Conservation (phyloP, 1,284 basidiomycete genomes). For the Cryptococcus maquisensis region DNA sequence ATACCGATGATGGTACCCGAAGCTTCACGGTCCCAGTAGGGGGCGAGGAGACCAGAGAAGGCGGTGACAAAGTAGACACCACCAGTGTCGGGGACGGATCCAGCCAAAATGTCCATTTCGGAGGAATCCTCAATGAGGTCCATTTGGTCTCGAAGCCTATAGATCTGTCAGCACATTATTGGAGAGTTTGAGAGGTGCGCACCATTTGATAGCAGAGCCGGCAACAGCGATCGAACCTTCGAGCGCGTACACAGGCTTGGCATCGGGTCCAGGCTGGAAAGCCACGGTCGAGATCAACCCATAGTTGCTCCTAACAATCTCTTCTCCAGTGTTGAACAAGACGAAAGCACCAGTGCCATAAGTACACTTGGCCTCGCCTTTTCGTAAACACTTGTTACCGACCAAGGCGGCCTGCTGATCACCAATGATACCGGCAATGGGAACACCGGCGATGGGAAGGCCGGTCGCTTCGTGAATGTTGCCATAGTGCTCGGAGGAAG, state of each 20-base stretch:
- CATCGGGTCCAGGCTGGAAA: constrained; percentile 79
- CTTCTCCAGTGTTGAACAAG: constrained; percentile 80
- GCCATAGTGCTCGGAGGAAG: constrained; percentile 89
- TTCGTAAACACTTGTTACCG: constrained; percentile 85
- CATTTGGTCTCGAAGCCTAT: constrained; percentile 82
- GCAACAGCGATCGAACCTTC: constrained; percentile 95
- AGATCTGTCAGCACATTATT: constrained; percentile 3
- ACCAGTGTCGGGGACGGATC: constrained; percentile 71
- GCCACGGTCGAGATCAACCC: constrained; percentile 87
- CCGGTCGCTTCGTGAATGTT: constrained; percentile 54
- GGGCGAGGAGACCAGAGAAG: constrained; percentile 85
- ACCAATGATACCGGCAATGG: constrained; percentile 86
- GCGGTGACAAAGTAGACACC: constrained; percentile 98
- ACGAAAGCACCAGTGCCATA: constrained; percentile 96
- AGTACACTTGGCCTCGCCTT: constrained; percentile 88
- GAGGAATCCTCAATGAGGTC: constrained; percentile 70
- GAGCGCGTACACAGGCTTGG: constrained; percentile 82
- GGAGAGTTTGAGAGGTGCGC: constrained; percentile 11
- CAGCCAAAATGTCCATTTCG: constrained; percentile 83
- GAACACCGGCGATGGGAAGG: constrained; percentile 69
- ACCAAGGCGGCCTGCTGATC: constrained; percentile 96
- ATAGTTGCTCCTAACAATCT: constrained; percentile 78
- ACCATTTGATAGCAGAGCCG: constrained; percentile 91
- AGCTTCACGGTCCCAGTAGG: constrained; percentile 51
- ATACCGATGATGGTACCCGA: constrained; percentile 53